Evolutionary conservation across 257 asterid genomes (phyloP).

Genomic region (Fraxinus excelsior): DNA sequence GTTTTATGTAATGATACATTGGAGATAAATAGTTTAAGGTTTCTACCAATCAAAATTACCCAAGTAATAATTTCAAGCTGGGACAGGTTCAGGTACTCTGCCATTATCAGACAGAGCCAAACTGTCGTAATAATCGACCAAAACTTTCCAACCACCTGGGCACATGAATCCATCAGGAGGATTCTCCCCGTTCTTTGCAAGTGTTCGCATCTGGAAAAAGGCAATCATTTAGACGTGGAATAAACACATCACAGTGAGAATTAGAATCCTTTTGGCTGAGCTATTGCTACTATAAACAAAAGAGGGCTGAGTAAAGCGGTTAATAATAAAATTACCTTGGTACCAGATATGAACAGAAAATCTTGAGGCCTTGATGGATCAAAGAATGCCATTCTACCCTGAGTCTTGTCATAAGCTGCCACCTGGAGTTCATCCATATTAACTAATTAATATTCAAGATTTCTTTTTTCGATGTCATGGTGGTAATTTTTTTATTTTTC

Average conservation of each 20-base stretch:
- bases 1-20: slow-evolving; percentile 17
- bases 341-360: slow-evolving; percentile 90
- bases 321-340: slow-evolving; percentile 58
- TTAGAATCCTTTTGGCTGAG: too few species aligned
- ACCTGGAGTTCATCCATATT: slow-evolving; percentile 46
- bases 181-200: slow-evolving; percentile 78
- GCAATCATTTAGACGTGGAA: background rate
- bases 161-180: slow-evolving; percentile 99
- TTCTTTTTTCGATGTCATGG: background rate
- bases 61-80: slow-evolving; percentile 41
- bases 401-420: slow-evolving; percentile 93
- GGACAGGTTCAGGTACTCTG: slow-evolving; percentile 52
- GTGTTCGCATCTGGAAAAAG: slow-evolving; percentile 71
- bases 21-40: slow-evolving; percentile 24
- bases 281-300: too few species aligned
- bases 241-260: background rate
- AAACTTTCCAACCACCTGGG: slow-evolving; percentile 93
- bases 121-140: slow-evolving; percentile 86
- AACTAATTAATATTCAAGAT: background rate
- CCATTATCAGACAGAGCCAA: slow-evolving; percentile 59
- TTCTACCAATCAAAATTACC: slow-evolving; percentile 31
- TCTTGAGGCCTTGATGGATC: slow-evolving; percentile 91
- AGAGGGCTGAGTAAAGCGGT: background rate
- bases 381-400: slow-evolving; percentile 87
- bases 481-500: background rate